Evolutionary conservation across 768 basidiomycete genomes (phyloP).

Genomic region (Tulasnella calospora): DNA sequence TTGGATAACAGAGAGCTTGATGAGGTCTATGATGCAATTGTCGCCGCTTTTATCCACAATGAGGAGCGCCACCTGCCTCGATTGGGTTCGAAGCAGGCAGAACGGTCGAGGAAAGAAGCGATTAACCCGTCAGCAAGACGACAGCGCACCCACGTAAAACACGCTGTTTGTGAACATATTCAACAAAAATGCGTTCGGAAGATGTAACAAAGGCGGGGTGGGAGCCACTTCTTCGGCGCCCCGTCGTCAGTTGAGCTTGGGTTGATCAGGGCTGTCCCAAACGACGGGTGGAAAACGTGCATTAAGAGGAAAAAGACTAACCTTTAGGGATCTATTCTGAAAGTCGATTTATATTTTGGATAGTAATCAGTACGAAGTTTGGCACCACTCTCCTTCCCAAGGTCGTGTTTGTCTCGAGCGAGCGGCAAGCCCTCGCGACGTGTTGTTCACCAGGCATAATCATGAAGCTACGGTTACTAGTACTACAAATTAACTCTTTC

Average conservation of each 20-base stretch:
- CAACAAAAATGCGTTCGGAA: not conserved
- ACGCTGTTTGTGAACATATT: not conserved
- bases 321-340: not conserved
- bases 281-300: not conserved
- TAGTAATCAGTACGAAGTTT: not conserved
- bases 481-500: not conserved
- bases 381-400: not conserved
- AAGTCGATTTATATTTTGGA: not conserved
- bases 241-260: not conserved
- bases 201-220: not conserved
- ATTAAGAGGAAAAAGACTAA: not conserved
- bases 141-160: not conserved
- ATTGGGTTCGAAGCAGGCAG: not conserved
- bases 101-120: not conserved
- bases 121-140: not conserved
- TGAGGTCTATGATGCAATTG: not conserved
- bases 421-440: not conserved
- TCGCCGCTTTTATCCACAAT: not conserved
- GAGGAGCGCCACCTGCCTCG: not conserved
- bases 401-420: not conserved
- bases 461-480: not conserved
- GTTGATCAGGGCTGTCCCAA: not conserved
- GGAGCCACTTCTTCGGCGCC: not conserved
- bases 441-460: not conserved
- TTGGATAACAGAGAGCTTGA: not conserved